Evolutionary conservation across 306 rosid species (phyloP).

Genomic region (Leucaena leucocephala): DNA sequence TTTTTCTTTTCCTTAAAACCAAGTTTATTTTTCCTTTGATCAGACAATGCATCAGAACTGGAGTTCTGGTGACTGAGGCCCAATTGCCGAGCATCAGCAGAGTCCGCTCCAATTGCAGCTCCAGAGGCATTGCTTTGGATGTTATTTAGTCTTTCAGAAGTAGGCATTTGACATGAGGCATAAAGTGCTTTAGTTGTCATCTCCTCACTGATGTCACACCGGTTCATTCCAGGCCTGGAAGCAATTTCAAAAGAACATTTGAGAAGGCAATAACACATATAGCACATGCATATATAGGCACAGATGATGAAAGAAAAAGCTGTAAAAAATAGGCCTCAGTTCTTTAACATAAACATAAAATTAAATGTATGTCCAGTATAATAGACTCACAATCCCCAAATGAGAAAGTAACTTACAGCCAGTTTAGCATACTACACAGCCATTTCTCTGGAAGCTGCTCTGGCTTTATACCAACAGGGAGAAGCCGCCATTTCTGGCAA

Average conservation of each 20-base stretch:
- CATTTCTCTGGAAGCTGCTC: conserved; percentile 89
- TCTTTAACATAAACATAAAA: conserved; percentile 16
- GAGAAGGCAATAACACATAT: conserved; percentile 28
- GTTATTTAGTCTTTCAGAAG: conserved; percentile 53
- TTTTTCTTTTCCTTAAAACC: conserved; percentile 47
- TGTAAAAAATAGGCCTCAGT: conserved; percentile 7
- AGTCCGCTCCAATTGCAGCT: conserved; percentile 42
- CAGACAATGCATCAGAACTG: conserved; percentile 41
- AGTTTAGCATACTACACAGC: conserved; percentile 84
- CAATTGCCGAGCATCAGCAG: conserved; percentile 37
- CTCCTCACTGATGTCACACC: conserved; percentile 70
- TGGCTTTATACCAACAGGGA: conserved; percentile 68
- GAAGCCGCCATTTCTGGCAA: conserved; percentile 82
- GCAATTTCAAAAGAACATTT: conserved; percentile 41
- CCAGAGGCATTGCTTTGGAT: conserved; percentile 47
- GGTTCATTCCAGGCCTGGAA: conserved; percentile 81
- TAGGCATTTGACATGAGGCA: conserved; percentile 59
- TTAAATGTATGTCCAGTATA: conserved; percentile 23
- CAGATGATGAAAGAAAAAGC: background rate
- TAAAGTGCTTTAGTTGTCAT: conserved; percentile 64
- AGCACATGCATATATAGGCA: conserved; percentile 13
- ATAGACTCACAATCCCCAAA: conserved; percentile 29
- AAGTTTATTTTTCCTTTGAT: conserved; percentile 55
- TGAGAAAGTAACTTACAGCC: conserved; percentile 84
- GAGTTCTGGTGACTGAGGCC: conserved; percentile 45